Percentiles rank a stretch among this genome's conserved stretches.
Conservation (phyloP, 1,284 basidiomycete species). For the Fomitopsis palustris region DNA sequence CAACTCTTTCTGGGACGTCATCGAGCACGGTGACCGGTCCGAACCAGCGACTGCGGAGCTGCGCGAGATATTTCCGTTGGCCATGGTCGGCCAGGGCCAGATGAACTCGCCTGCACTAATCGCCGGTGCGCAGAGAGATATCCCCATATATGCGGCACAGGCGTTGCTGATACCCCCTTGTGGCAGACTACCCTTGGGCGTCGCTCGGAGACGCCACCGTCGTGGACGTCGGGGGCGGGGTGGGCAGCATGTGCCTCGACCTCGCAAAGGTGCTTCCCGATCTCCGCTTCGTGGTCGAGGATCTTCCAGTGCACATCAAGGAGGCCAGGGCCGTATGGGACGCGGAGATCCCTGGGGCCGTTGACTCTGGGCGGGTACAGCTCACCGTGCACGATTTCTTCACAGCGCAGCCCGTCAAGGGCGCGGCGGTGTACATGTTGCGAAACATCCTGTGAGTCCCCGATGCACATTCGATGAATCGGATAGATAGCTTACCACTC, state of each 20-base stretch:
- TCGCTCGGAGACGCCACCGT: constrained; percentile 8
- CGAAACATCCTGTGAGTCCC: constrained; percentile 23
- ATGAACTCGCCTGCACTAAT: constrained; percentile 6
- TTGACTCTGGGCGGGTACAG: constrained; percentile 4
- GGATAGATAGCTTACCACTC: background rate
- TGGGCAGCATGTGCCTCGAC: constrained; percentile 14
- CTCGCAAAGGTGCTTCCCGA: constrained; percentile 10
- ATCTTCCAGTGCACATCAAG: constrained; percentile 10
- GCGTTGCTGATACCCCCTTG: background rate
- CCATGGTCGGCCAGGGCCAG: constrained; percentile 12
- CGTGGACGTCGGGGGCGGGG: constrained; percentile 19
- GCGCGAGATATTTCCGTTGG: constrained; percentile 8
- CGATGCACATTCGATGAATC: background rate
- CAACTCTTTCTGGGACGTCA: background rate
- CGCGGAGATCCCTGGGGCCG: constrained; percentile 4
- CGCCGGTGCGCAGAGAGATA: background rate
- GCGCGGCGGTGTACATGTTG: constrained; percentile 25
- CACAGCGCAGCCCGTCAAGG: constrained; percentile 24
- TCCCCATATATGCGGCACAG: background rate
- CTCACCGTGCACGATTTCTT: constrained; percentile 29
- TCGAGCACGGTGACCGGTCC: background rate
- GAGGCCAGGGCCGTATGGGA: constrained; percentile 10
- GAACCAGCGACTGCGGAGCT: background rate
- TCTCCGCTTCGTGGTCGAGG: constrained; percentile 20
- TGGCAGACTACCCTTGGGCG: constrained; percentile 15